These are phyloP conservation scores for Volvox carteri DNA, from an alignment of 163 green algal species.

Conservation along the genomic window DNA sequence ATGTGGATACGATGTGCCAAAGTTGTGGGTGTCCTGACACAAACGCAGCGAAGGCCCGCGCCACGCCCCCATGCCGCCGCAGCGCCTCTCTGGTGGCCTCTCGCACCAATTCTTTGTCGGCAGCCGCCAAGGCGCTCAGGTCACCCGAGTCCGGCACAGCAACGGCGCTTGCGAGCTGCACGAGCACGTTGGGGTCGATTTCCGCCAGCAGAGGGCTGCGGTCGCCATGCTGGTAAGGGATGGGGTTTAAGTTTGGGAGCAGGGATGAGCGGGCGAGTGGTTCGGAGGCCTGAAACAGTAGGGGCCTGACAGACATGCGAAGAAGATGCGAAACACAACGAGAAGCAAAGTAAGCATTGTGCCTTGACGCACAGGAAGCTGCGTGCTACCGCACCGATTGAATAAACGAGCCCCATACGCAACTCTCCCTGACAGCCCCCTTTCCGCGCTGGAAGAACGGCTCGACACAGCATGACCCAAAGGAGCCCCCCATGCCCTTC, in stretches of 20 bases:
- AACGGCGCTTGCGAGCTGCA: slow-evolving; percentile 13
- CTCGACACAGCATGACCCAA: too few relatives aligned
- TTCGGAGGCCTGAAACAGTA: not conserved
- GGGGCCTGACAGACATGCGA: too few relatives aligned
- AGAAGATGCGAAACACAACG: too few relatives aligned
- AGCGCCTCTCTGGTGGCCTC: slow-evolving; percentile 45
- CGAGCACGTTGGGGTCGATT: not conserved
- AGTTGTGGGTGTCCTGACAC: slow-evolving; percentile 29
- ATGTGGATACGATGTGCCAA: slow-evolving; percentile 34
- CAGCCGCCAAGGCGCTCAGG: not conserved
- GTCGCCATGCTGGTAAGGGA: not conserved
- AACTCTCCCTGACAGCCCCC: too few relatives aligned
- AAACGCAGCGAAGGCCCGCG: slow-evolving; percentile 25
- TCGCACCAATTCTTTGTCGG: slow-evolving; percentile 26
- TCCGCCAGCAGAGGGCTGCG: not conserved
- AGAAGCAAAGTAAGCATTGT: too few relatives aligned
- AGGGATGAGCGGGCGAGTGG: not conserved
- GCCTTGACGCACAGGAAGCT: too few relatives aligned
- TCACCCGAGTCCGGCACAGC: not conserved
- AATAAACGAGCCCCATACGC: too few relatives aligned
- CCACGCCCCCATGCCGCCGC: slow-evolving; percentile 30
- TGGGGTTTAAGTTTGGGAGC: not conserved
- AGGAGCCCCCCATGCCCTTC: too few relatives aligned
- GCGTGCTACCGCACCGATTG: too few relatives aligned
- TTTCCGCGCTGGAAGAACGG: too few relatives aligned